Evolutionary conservation across 225 moss, liverwort and hornwort genomes (phyloP), one percentile per base, ranked within the genome.

Genomic region (Lunularia cruciata): DNA sequence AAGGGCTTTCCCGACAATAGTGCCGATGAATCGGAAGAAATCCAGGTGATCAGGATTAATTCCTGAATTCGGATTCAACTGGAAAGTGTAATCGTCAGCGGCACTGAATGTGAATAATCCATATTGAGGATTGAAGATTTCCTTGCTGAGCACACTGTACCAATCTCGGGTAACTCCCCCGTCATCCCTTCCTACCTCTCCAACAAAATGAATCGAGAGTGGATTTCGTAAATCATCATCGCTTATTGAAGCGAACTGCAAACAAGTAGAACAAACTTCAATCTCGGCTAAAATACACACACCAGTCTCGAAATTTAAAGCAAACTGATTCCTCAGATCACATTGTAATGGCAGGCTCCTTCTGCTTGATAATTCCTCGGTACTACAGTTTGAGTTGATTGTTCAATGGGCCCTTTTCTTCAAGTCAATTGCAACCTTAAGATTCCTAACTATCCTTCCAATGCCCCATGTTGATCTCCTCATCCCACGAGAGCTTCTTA

Each of bases 111-210:
- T 98, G 76, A 98, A 98, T 18, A 98, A 75, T 23, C 88, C 96
- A 73, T 98, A 98, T 54, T 92, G 92, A 38, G 96, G 96, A 68
- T 98, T 98, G 53, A 98, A 98, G 59, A 98, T 92, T 65, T 98
- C 96, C 76, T 90, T 92, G 73, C 92, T 89, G 14, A 98, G 90
- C 68, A 92, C 96, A 75, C 92, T 90, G 72, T 92, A 98, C 96
- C 96, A 98, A 82, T 98, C 96, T 26, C 96, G 87, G 48, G 96
- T 98, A 36, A 98, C 92, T 67, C 96, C 96, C 64, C 96, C 96
- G 76, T 98, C 96, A 64, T 98, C 96, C 70, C 92, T 83, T 39
- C 96, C 96, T 63, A 98, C 96, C 84, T 98, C 96, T 46, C 92
- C 92, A 52, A 98, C 92, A 68, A 98, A 98, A 78, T 98, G 92